These are phyloP conservation scores for Huntiella abstrusa DNA, from an alignment of 2,329 filamentous ascomycete species.

Conservation along the genomic window DNA sequence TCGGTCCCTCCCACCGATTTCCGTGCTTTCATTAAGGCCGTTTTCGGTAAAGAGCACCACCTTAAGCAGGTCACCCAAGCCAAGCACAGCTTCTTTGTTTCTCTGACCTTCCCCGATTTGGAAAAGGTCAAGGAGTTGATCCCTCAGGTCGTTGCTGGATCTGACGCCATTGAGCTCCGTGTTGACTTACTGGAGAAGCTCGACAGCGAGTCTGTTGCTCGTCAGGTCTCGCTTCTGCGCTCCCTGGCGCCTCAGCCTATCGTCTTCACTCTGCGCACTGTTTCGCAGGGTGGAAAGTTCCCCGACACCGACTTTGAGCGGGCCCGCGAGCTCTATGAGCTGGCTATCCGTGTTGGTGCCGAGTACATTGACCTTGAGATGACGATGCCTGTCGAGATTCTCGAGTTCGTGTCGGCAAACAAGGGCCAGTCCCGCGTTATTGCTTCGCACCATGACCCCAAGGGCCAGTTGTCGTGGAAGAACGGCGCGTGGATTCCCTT, in stretches of 20 bases:
- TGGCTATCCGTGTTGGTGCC: conserved; percentile 64
- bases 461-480: conserved; percentile 62
- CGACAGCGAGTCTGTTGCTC: conserved; percentile 55
- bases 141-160: conserved; percentile 57
- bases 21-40: conserved; percentile 17
- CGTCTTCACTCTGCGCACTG: conserved; percentile 80
- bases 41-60: conserved; percentile 23
- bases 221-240: conserved; percentile 65
- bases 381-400: conserved; percentile 58
- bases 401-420: conserved; percentile 45
- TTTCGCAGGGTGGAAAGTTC: conserved; percentile 73
- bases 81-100: conserved; percentile 78
- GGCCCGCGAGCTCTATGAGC: conserved; percentile 54
- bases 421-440: conserved; percentile 69
- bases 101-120: conserved; percentile 66
- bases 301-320: conserved; percentile 56
- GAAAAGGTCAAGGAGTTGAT: conserved; percentile 43
- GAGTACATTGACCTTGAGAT: conserved; percentile 93
- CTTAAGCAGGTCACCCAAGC: conserved; percentile 27
- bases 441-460: conserved; percentile 84
- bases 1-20: conserved; percentile 10
- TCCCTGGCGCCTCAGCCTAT: conserved; percentile 56
- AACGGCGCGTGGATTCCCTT: conserved; percentile 82
- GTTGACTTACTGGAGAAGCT: conserved; percentile 74
- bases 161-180: conserved; percentile 85